A percentile compares a stretch with the other conserved stretches of the same genome.
phyloP scores from a whole-genome alignment of 164 flowering plant species.

The Aristolochia fimbriata region DNA sequence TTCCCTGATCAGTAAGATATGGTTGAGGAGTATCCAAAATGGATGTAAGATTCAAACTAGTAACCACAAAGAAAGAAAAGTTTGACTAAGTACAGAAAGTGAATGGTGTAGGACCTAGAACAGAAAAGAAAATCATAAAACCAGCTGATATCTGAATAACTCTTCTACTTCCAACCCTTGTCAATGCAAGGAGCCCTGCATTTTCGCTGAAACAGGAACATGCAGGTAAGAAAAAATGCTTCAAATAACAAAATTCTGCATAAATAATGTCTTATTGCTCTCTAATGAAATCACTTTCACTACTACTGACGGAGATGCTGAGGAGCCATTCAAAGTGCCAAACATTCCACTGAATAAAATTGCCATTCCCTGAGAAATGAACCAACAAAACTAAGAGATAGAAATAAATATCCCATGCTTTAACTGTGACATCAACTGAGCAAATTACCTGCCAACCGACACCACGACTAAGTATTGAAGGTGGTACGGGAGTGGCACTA shows the following conservation, averaged over 20 bases:
- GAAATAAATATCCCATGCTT: neutral
- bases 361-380: slow-evolving; percentile 58
- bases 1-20: slow-evolving; percentile 11
- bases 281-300: too few relatives aligned
- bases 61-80: neutral
- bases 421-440: neutral
- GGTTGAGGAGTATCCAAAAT: neutral
- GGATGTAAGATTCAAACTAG: neutral
- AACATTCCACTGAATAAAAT: slow-evolving; percentile 60
- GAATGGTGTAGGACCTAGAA: slow-evolving; percentile 33
- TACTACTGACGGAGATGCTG: slow-evolving; percentile 62
- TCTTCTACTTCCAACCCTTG: slow-evolving; percentile 72
- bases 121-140: slow-evolving; percentile 75
- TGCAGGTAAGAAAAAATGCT: neutral
- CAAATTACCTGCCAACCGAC: slow-evolving; percentile 67
- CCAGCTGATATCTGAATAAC: slow-evolving; percentile 56
- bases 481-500: slow-evolving; percentile 77
- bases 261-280: too few relatives aligned
- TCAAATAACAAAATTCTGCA: too few relatives aligned
- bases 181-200: slow-evolving; percentile 67
- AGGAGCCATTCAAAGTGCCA: slow-evolving; percentile 66
- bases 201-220: slow-evolving; percentile 43
- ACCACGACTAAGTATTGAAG: slow-evolving; percentile 68
- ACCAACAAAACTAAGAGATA: neutral
- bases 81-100: too few relatives aligned